These are phyloP conservation scores for Zymoseptoria passerinii DNA, from an alignment of 2,329 filamentous ascomycete species.

Conservation along the genomic window DNA sequence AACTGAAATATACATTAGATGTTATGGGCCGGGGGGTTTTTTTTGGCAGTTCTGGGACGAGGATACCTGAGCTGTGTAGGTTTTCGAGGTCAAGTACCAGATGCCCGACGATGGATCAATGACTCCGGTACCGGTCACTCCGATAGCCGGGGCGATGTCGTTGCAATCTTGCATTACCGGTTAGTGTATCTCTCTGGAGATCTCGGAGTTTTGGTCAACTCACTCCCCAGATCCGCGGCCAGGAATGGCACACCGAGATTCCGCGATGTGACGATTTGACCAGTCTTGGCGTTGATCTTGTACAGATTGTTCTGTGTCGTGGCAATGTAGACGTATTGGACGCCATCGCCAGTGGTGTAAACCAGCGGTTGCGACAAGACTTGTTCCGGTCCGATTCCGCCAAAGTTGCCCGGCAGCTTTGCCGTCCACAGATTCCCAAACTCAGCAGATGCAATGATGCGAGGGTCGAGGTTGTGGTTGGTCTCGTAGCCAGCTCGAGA, in stretches of 20 bases:
- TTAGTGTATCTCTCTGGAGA: background rate
- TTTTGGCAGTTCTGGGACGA: background rate
- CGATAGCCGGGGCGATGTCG: constrained; percentile 3
- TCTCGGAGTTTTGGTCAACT: background rate
- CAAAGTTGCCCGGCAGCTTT: constrained; percentile 5
- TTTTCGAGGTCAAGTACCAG: constrained; percentile 8
- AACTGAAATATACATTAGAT: background rate
- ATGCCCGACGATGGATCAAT: constrained; percentile 5
- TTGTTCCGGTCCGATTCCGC: constrained; percentile 3
- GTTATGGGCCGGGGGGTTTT: background rate
- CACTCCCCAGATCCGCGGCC: constrained; percentile 1
- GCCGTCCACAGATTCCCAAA: constrained; percentile 6
- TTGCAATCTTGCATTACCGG: background rate
- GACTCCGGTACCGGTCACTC: constrained; percentile 6
- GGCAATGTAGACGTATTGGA: constrained; percentile 7
- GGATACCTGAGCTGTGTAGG: constrained; percentile 1
- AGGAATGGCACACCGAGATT: constrained; percentile 7
- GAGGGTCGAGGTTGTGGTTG: constrained; percentile 4
- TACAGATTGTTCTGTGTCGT: constrained; percentile 9
- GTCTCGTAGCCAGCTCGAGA: constrained; percentile 8
- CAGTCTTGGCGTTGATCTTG: constrained; percentile 8
- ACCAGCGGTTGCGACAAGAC: constrained; percentile 5
- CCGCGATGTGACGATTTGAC: constrained; percentile 1
- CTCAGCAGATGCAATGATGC: background rate
- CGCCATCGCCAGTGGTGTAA: constrained; percentile 4